Evolutionary conservation across 345 rosid genomes (phyloP), one percentile per base, ranked within the genome.

Genomic region (Salix purpurea): DNA sequence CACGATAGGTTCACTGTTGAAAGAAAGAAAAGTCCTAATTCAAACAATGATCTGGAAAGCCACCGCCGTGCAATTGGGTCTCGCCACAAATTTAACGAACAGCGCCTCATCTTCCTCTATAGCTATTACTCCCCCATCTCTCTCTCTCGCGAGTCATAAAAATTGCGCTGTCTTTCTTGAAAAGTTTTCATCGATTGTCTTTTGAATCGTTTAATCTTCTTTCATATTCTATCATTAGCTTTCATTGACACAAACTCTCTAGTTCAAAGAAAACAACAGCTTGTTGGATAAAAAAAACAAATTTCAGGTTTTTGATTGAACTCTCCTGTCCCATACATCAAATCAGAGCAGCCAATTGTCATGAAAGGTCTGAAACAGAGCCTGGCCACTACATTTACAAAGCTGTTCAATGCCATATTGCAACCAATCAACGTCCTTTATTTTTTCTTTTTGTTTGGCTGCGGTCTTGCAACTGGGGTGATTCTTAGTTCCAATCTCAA

Each of bases 391-490:
- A 21, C 77, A 26, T 58, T 6, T 10, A 44, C 26, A 5, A 72
- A 73, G 13, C 74, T 28, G 5, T 60, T 70, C 66, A 39, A 80
- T 65, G 16, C 76, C 61, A 72, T 71, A 7, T 54, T 75, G 37
- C 81, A 74, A 5, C 42, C 78, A 6, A 12, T 71, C 50, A 54
- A 78, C 28, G 40, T 75, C 24, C 69, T 82, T 21, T 74, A 70
- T 15, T 71, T 40, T 28, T 60, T 78, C 76, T 78, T 82, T 76
- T 40, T 82, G 12, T 78, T 82, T 39, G 70, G 69, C 9, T 78
- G 81, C 37, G 84, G 84, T 0, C 12, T 82, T 1, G 62, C 79
- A 5, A 37, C 73, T 8, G 84, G 84, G 4, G 65, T 78, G 5
- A 54, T 82, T 19, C 71, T 78, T 9, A 74, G 69, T 39, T 78